phyloP scores from a whole-genome alignment of 768 basidiomycete species.

The Astraeus odoratus region DNA sequence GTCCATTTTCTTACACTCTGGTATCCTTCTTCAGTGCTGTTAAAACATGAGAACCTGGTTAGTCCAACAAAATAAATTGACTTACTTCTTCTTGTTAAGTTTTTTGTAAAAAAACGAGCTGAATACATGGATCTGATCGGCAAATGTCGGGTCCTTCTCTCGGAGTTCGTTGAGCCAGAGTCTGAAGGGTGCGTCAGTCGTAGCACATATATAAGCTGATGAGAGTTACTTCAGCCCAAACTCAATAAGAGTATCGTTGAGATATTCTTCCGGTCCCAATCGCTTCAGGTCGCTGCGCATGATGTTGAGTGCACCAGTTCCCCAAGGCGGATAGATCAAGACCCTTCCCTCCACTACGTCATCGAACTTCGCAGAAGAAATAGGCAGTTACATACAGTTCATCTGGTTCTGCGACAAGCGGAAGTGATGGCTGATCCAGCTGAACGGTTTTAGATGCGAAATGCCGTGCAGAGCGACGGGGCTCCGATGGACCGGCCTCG shows the following conservation, averaged over 20 bases:
- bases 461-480: constrained; percentile 34
- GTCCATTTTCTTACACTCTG: constrained; percentile 93
- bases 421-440: constrained; percentile 24
- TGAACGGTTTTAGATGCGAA: constrained; percentile 16
- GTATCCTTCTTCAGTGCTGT: constrained; percentile 60
- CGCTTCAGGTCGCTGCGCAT: constrained; percentile 73
- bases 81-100: constrained; percentile 58
- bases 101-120: constrained; percentile 99
- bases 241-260: constrained; percentile 96
- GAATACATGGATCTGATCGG: constrained; percentile 79
- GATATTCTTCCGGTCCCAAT: constrained; percentile 71
- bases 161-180: constrained; percentile 62
- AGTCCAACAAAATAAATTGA: constrained; percentile 1
- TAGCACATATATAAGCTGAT: not conserved
- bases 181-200: constrained; percentile 32
- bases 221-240: constrained; percentile 82
- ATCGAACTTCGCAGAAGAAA: not conserved
- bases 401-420: constrained; percentile 40
- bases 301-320: constrained; percentile 72
- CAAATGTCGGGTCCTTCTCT: constrained; percentile 49
- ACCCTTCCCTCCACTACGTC: constrained; percentile 40
- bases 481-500: constrained; percentile 4
- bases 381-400: constrained; percentile 46
- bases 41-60: constrained; percentile 11
- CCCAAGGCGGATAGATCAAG: constrained; percentile 64